A percentile compares a stretch with the other conserved stretches of the same genome.
phyloP scores from a whole-genome alignment of 768 basidiomycete genomes.

The Grammothele lineata region DNA sequence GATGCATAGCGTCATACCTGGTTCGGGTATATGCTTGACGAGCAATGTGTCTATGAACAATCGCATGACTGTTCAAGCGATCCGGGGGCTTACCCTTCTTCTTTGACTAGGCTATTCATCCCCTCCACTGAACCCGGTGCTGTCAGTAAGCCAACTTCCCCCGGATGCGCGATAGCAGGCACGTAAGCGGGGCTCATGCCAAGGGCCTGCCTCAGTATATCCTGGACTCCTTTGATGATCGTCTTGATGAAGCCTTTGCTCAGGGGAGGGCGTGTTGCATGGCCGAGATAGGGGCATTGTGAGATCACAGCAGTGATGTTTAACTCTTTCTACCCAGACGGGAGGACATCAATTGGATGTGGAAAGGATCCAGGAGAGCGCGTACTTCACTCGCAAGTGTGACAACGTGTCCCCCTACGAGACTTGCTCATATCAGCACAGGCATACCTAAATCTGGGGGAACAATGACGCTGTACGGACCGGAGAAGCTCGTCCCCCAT shows the following conservation, averaged over 20 bases:
- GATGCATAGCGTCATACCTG: slow-evolving; percentile 1
- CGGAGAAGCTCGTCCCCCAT: slow-evolving; percentile 34
- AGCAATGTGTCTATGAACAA: too few species aligned
- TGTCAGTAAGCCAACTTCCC: slow-evolving; percentile 27
- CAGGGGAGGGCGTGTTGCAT: slow-evolving; percentile 2
- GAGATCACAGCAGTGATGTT: slow-evolving; percentile 28
- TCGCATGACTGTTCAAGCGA: too few species aligned
- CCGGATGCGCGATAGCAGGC: slow-evolving; percentile 24
- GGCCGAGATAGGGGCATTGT: slow-evolving; percentile 32
- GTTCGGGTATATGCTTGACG: slow-evolving; percentile 14
- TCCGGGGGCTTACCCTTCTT: slow-evolving; percentile 3
- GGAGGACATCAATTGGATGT: too few species aligned
- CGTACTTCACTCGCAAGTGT: slow-evolving; percentile 28
- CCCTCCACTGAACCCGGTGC: slow-evolving; percentile 21
- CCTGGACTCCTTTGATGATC: slow-evolving; percentile 17
- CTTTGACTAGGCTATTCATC: slow-evolving; percentile 6
- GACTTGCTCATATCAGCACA: background rate
- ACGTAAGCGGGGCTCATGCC: slow-evolving; percentile 28
- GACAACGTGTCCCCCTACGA: slow-evolving; percentile 28
- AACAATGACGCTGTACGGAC: slow-evolving; percentile 9
- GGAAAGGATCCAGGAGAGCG: too few species aligned
- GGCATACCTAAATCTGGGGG: too few species aligned
- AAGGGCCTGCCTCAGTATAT: slow-evolving; percentile 24
- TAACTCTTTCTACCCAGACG: slow-evolving; percentile 19
- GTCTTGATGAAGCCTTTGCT: slow-evolving; percentile 18